Evolutionary conservation across 768 basidiomycete species (phyloP).

Genomic region (Lyophyllum decastes): DNA sequence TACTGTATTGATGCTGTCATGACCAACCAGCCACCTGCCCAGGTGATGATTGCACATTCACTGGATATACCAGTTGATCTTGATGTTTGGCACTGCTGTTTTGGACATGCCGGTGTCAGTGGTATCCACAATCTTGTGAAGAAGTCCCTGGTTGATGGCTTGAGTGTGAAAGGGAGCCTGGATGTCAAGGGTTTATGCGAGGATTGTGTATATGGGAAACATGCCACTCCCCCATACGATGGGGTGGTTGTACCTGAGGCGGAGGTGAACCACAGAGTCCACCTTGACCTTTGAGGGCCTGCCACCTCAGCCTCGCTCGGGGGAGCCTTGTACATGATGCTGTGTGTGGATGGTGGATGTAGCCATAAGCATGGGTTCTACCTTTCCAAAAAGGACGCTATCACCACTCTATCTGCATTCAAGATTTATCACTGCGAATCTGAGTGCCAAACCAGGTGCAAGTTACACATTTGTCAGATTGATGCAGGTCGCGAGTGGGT

Average conservation of each 20-base stretch:
- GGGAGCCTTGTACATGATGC: slow-evolving; percentile 22
- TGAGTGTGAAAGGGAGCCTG: neutral
- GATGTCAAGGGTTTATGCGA: neutral
- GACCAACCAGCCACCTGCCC: too few species aligned
- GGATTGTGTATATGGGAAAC: slow-evolving; percentile 26
- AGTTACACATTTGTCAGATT: too few species aligned
- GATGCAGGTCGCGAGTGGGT: too few species aligned
- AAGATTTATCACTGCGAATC: too few species aligned
- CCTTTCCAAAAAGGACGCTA: too few species aligned
- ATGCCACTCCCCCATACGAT: slow-evolving; percentile 22
- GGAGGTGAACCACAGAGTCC: neutral
- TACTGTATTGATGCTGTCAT: too few species aligned
- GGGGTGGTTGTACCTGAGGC: slow-evolving; percentile 14
- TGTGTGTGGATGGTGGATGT: slow-evolving; percentile 18
- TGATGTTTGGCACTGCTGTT: slow-evolving; percentile 25
- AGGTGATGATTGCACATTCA: slow-evolving; percentile 11
- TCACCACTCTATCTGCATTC: too few species aligned
- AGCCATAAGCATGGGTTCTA: too few species aligned
- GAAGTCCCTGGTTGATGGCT: slow-evolving; percentile 18
- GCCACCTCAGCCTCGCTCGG: neutral
- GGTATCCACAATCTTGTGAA: slow-evolving; percentile 15
- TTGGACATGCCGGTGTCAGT: slow-evolving; percentile 20
- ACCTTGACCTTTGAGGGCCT: slow-evolving; percentile 29
- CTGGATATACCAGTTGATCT: slow-evolving; percentile 18
- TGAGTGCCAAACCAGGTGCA: too few species aligned